A percentile compares a stretch with the other conserved stretches of the same genome.
Conservation (phyloP, 495 filamentous ascomycete species). For the Tirmania nivea region DNA sequence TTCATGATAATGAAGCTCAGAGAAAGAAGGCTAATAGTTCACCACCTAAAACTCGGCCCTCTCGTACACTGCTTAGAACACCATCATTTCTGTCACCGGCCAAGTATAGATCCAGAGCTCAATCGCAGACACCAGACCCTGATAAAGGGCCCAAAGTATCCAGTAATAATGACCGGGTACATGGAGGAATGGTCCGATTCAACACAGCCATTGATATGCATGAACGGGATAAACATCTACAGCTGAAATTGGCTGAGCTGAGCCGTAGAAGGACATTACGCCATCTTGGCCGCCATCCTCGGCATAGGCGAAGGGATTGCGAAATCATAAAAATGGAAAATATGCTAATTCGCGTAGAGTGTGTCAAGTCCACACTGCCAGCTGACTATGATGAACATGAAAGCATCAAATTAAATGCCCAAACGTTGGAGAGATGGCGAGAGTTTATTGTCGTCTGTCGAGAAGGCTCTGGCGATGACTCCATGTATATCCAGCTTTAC, state of each 20-base stretch:
- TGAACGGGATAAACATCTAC: conserved; percentile 13
- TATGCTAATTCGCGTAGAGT: conserved; percentile 49
- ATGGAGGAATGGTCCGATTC: conserved; percentile 15
- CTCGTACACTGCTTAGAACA: background rate
- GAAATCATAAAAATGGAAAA: conserved; percentile 53
- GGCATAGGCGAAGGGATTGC: conserved; percentile 21
- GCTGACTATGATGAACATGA: conserved; percentile 47
- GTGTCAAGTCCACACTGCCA: conserved; percentile 32
- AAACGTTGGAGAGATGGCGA: conserved; percentile 43
- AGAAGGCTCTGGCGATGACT: conserved; percentile 30
- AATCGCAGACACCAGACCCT: background rate
- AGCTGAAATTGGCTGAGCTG: conserved; percentile 14
- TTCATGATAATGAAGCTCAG: conserved; percentile 7
- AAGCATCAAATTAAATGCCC: conserved; percentile 37
- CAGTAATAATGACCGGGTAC: conserved; percentile 12
- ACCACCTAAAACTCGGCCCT: background rate
- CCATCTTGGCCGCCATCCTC: conserved; percentile 3
- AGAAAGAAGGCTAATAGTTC: background rate
- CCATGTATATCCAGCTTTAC: conserved; percentile 38
- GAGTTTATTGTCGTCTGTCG: conserved; percentile 53
- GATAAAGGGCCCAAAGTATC: background rate
- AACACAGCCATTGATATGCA: conserved; percentile 15
- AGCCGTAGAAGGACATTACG: conserved; percentile 12
- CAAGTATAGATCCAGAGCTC: conserved; percentile 1
- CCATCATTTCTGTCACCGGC: conserved; percentile 1